These are phyloP conservation scores for Amanita pseudoporphyria DNA, from an alignment of 768 basidiomycete genomes.

Conservation along the genomic window DNA sequence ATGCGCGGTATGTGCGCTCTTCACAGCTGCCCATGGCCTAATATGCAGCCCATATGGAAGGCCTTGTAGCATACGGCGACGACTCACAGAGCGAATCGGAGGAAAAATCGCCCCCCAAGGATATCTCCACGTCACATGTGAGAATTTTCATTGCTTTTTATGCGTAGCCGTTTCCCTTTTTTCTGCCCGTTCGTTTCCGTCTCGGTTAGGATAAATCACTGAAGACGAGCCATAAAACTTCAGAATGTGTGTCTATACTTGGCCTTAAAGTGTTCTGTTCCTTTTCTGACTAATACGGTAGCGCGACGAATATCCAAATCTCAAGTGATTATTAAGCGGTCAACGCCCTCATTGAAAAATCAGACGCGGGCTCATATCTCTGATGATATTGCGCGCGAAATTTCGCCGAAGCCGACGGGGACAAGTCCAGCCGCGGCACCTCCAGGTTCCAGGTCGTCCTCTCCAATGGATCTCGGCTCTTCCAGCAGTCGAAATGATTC, in stretches of 20 bases:
- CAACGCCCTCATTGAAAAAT: slow-evolving; percentile 33
- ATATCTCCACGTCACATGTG: slow-evolving; percentile 37
- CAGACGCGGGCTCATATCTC: slow-evolving; percentile 41
- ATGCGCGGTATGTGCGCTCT: slow-evolving; percentile 2
- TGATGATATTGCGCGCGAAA: slow-evolving; percentile 28
- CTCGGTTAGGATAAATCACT: slow-evolving; percentile 55
- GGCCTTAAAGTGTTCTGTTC: slow-evolving; percentile 10
- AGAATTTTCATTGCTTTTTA: slow-evolving; percentile 37
- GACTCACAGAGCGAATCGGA: slow-evolving; percentile 55
- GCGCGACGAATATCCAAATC: slow-evolving; percentile 37
- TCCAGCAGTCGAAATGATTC: slow-evolving; percentile 12
- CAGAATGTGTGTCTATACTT: slow-evolving; percentile 30
- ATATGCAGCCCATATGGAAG: slow-evolving; percentile 19
- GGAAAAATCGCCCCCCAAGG: slow-evolving; percentile 24
- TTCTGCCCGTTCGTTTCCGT: slow-evolving; percentile 46
- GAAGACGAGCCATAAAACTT: slow-evolving; percentile 25
- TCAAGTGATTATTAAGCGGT: slow-evolving; percentile 52
- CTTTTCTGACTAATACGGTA: slow-evolving; percentile 10
- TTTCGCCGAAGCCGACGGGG: background rate
- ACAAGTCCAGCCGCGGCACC: background rate
- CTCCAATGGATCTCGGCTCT: slow-evolving; percentile 3
- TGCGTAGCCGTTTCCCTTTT: slow-evolving; percentile 51
- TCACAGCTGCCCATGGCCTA: background rate
- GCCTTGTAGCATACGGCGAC: slow-evolving; percentile 54
- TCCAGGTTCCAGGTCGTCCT: background rate